phyloP scores from a whole-genome alignment of 2,329 filamentous ascomycete genomes.

The Fusarium austroafricanum region DNA sequence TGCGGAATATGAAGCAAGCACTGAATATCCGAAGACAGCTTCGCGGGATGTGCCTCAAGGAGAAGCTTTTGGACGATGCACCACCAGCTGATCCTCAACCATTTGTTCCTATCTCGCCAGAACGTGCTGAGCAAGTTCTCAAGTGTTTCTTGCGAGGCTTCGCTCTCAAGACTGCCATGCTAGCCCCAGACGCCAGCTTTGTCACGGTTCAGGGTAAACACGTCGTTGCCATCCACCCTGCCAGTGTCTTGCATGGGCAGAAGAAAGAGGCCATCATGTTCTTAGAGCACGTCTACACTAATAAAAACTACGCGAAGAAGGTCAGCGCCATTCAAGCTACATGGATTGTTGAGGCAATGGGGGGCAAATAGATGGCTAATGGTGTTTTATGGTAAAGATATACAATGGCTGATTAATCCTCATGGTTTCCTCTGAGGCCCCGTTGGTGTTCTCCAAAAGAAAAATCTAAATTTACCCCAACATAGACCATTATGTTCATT shows the following conservation, averaged over 20 bases:
- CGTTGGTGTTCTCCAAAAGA: too few relatives aligned
- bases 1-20: slow-evolving; percentile 71
- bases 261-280: slow-evolving; percentile 77
- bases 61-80: slow-evolving; percentile 60
- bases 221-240: slow-evolving; percentile 70
- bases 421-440: not conserved
- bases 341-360: slow-evolving; percentile 67
- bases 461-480: too few relatives aligned
- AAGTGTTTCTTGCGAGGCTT: slow-evolving; percentile 74
- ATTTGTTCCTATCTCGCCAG: slow-evolving; percentile 65
- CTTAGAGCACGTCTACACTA: slow-evolving; percentile 73
- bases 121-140: slow-evolving; percentile 65
- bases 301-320: slow-evolving; percentile 74
- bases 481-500: too few relatives aligned
- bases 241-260: slow-evolving; percentile 70
- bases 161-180: slow-evolving; percentile 68
- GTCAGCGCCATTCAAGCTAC: slow-evolving; percentile 70
- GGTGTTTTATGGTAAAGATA: not conserved
- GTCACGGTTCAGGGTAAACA: slow-evolving; percentile 70
- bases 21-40: slow-evolving; percentile 72
- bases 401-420: too few relatives aligned
- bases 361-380: slow-evolving; percentile 42
- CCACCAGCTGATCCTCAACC: slow-evolving; percentile 66
- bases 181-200: slow-evolving; percentile 71
- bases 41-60: slow-evolving; percentile 64